A percentile compares a stretch with the other conserved stretches of the same genome.
Conservation (phyloP, 257 asterid genomes). For the Nicotiana sylvestris region DNA sequence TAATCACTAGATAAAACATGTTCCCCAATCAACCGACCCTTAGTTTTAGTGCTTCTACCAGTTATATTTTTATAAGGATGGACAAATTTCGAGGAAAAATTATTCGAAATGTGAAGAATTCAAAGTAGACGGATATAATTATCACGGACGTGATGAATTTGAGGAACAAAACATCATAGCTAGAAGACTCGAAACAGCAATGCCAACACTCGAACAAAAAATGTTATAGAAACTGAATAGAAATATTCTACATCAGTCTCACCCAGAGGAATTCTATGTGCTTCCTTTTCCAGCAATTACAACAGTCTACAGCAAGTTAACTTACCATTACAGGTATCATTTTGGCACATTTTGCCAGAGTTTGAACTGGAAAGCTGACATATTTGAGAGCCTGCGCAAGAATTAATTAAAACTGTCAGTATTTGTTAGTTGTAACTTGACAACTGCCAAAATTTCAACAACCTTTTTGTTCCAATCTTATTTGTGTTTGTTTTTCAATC, state of each 20-base stretch:
- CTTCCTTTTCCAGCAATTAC: not conserved
- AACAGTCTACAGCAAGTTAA: slow-evolving; percentile 9
- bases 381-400: slow-evolving; percentile 91
- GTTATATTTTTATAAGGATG: not conserved
- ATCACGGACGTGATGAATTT: not conserved
- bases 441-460: not conserved
- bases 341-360: slow-evolving; percentile 96
- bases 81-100: not conserved
- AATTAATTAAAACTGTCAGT: not conserved
- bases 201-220: not conserved
- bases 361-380: slow-evolving; percentile 96
- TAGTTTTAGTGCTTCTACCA: not conserved
- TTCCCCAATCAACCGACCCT: too few species aligned
- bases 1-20: too few species aligned
- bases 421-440: not conserved
- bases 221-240: not conserved
- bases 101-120: not conserved
- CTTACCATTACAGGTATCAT: slow-evolving; percentile 99
- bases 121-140: not conserved
- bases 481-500: not conserved
- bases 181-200: not conserved
- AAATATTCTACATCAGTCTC: not conserved
- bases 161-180: not conserved
- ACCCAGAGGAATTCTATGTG: not conserved
- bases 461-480: not conserved